Percentiles rank a stretch among this genome's conserved stretches.
These are phyloP conservation scores for Boletales sp. DNA, from an alignment of 768 basidiomycete genomes.

Conservation along the genomic window DNA sequence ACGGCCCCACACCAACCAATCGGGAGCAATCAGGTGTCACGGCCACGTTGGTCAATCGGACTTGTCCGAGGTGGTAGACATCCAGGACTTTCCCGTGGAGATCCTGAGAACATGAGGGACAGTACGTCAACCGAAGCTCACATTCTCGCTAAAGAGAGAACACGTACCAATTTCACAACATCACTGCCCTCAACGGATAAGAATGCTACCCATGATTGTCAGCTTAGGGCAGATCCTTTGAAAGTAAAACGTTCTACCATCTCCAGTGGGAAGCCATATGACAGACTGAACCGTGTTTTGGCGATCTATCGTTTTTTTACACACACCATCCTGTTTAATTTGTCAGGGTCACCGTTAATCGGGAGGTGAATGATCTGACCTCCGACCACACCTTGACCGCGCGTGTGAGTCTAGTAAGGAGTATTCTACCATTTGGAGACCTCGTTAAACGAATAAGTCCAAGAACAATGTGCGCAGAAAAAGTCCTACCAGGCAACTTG, in stretches of 20 bases:
- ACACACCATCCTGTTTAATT: constrained; percentile 43
- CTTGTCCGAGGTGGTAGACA: constrained; percentile 41
- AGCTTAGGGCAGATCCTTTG: constrained; percentile 8
- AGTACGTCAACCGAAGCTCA: constrained; percentile 14
- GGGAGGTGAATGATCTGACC: constrained; percentile 26
- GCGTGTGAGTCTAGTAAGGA: constrained; percentile 47
- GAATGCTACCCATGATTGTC: constrained; percentile 37
- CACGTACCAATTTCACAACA: constrained; percentile 42
- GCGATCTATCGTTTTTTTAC: constrained; percentile 48
- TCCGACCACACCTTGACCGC: constrained; percentile 53
- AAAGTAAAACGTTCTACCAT: constrained; percentile 31
- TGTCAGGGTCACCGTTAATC: constrained; percentile 4
- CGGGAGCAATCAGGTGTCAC: constrained; percentile 45
- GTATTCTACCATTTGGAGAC: constrained; percentile 44
- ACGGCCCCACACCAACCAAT: constrained; percentile 48
- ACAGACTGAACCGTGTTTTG: constrained; percentile 46
- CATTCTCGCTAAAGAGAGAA: constrained; percentile 3
- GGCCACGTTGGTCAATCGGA: constrained; percentile 48
- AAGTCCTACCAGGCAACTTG: constrained; percentile 48
- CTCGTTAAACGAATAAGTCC: constrained; percentile 23
- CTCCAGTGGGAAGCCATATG: constrained; percentile 48
- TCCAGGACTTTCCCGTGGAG: constrained; percentile 44
- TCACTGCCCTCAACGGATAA: constrained; percentile 48
- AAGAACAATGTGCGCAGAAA: not conserved
- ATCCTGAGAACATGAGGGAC: constrained; percentile 31